These are phyloP conservation scores for Pseudogymnoascus sp. DNA, from an alignment of 2,329 filamentous ascomycete species.

Conservation along the genomic window DNA sequence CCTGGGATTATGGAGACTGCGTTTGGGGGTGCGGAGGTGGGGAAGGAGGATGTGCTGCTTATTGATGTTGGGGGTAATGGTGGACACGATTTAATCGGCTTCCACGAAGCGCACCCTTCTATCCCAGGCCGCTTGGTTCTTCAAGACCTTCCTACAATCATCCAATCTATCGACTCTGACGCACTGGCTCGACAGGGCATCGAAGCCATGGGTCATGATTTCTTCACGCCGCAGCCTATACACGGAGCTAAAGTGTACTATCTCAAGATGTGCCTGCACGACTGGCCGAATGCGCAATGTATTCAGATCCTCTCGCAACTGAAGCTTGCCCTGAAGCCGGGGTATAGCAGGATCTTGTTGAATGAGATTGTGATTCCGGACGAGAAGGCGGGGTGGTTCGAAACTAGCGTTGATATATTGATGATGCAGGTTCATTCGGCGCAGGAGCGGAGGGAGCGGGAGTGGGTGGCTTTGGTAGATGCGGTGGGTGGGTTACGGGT, in stretches of 20 bases:
- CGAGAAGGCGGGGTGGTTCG: constrained; percentile 2
- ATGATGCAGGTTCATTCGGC: constrained; percentile 8
- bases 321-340: constrained; percentile 25
- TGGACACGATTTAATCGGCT: constrained; percentile 13
- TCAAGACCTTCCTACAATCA: constrained; percentile 12
- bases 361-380: constrained; percentile 18
- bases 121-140: constrained; percentile 10
- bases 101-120: background rate
- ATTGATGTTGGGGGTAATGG: constrained; percentile 14
- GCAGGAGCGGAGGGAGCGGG: constrained; percentile 9
- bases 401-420: constrained; percentile 10
- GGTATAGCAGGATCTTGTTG: constrained; percentile 17
- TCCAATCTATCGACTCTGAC: background rate
- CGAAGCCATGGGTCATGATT: constrained; percentile 25
- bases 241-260: constrained; percentile 29
- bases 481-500: constrained; percentile 7
- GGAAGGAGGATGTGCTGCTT: constrained; percentile 5
- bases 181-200: constrained; percentile 17
- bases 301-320: constrained; percentile 25
- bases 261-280: constrained; percentile 32
- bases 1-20: constrained; percentile 5
- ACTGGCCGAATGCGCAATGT: constrained; percentile 32
- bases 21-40: background rate
- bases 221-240: constrained; percentile 30
- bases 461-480: background rate